phyloP scores from a whole-genome alignment of 169 alveolate genomes.

The Eimeria maxima region DNA sequence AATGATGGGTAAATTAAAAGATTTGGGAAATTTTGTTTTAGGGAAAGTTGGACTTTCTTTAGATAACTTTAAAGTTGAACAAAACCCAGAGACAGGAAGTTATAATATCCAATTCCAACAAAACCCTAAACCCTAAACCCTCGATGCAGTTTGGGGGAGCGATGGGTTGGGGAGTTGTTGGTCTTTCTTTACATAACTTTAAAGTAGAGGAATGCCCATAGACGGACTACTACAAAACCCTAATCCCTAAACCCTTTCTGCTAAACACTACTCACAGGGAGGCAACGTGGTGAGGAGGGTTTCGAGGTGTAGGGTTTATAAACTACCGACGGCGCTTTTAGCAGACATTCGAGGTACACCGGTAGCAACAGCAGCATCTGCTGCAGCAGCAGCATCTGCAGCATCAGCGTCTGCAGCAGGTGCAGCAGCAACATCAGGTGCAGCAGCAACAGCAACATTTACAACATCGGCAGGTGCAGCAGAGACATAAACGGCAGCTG shows the following conservation, averaged over 20 bases:
- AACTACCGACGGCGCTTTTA: neutral
- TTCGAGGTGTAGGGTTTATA: neutral
- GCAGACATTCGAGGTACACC: neutral
- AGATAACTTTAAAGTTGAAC: slow-evolving; percentile 96
- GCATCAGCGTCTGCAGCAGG: neutral
- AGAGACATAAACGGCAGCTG: neutral
- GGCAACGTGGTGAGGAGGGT: no score
- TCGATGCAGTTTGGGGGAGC: neutral
- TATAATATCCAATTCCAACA: slow-evolving; percentile 96
- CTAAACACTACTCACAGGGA: neutral
- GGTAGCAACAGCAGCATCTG: slow-evolving; percentile 16
- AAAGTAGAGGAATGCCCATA: no score
- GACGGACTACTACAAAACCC: slow-evolving; percentile 84
- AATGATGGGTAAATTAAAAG: slow-evolving; percentile 96
- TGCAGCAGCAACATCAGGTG: neutral
- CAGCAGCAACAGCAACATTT: neutral
- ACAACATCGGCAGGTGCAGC: neutral
- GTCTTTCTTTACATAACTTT: no score
- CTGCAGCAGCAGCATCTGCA: slow-evolving; percentile 42
- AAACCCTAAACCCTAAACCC: slow-evolving; percentile 77
- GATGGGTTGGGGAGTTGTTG: no score
- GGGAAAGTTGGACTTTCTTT: slow-evolving; percentile 97
- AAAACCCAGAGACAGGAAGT: slow-evolving; percentile 95
- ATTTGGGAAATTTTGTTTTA: slow-evolving; percentile 95
- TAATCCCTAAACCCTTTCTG: slow-evolving; percentile 10